These are phyloP conservation scores for Colletotrichum cereale DNA, from an alignment of 2,329 filamentous ascomycete genomes.

Conservation along the genomic window DNA sequence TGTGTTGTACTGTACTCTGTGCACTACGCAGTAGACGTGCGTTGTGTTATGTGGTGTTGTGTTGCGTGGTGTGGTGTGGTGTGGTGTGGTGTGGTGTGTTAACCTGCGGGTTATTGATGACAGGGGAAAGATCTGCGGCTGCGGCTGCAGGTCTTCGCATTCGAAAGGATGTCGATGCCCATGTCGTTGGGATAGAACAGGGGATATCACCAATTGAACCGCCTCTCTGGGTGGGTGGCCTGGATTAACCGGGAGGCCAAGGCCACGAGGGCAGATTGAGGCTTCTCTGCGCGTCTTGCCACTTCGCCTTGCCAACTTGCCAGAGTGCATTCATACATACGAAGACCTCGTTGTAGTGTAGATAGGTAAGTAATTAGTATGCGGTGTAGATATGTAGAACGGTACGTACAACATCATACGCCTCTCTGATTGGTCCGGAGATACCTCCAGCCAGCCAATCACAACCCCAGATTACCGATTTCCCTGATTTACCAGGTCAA, in stretches of 20 bases:
- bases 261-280: background rate
- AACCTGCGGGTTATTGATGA: background rate
- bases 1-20: no score
- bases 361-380: no score
- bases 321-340: no score
- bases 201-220: background rate
- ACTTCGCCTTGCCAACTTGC: background rate
- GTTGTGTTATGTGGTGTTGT: background rate
- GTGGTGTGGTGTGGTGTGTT: background rate
- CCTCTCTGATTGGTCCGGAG: background rate
- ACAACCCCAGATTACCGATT: background rate
- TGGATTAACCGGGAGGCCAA: background rate
- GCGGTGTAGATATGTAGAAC: no score
- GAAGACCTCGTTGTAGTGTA: no score
- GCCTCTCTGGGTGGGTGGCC: background rate
- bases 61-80: background rate
- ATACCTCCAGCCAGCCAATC: background rate
- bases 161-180: background rate
- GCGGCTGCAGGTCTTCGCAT: background rate
- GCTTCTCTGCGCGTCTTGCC: background rate
- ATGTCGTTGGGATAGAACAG: slow-evolving; percentile 5
- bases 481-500: no score
- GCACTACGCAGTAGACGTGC: no score
- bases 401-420: no score
- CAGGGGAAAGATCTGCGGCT: background rate